Evolutionary conservation across 2,329 filamentous ascomycete species (phyloP).

Genomic region (Colletotrichum truncatum): DNA sequence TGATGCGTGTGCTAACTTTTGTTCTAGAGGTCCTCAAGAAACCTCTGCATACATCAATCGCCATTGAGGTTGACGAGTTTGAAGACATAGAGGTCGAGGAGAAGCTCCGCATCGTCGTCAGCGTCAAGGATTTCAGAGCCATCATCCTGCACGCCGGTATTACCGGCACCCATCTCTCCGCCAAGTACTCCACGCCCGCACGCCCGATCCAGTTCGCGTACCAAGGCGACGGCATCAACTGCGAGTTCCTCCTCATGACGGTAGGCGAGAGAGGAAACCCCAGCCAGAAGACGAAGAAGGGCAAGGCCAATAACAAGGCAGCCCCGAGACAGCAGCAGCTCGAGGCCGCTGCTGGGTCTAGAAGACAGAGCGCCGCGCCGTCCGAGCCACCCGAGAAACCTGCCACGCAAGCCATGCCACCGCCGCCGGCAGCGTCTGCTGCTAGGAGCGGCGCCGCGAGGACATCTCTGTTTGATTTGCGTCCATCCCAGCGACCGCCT

Average conservation of each 20-base stretch:
- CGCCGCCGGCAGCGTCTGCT: slow-evolving; percentile 36
- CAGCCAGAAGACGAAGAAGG: slow-evolving; percentile 56
- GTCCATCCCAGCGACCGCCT: slow-evolving; percentile 63
- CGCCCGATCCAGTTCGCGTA: slow-evolving; percentile 80
- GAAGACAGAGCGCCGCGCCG: slow-evolving; percentile 51
- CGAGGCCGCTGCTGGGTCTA: slow-evolving; percentile 52
- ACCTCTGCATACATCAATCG: slow-evolving; percentile 81
- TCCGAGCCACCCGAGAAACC: slow-evolving; percentile 40
- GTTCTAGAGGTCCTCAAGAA: slow-evolving; percentile 77
- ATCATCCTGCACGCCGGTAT: slow-evolving; percentile 80
- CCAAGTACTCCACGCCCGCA: slow-evolving; percentile 76
- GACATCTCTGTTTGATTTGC: slow-evolving; percentile 48
- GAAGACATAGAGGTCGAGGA: slow-evolving; percentile 79
- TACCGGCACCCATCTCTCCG: slow-evolving; percentile 71
- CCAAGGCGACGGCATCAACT: slow-evolving; percentile 71
- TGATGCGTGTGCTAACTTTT: slow-evolving; percentile 27
- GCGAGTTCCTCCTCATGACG: slow-evolving; percentile 86
- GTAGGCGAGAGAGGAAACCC: slow-evolving; percentile 70
- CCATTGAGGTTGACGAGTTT: slow-evolving; percentile 80
- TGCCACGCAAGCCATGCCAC: slow-evolving; percentile 38
- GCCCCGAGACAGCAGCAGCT: slow-evolving; percentile 52
- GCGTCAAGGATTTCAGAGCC: slow-evolving; percentile 84
- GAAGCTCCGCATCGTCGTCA: slow-evolving; percentile 81
- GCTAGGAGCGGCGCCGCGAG: slow-evolving; percentile 21
- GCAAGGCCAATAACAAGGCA: slow-evolving; percentile 47